These are phyloP conservation scores for Lachnellula cervina DNA, from an alignment of 2,329 filamentous ascomycete genomes.

Conservation along the genomic window DNA sequence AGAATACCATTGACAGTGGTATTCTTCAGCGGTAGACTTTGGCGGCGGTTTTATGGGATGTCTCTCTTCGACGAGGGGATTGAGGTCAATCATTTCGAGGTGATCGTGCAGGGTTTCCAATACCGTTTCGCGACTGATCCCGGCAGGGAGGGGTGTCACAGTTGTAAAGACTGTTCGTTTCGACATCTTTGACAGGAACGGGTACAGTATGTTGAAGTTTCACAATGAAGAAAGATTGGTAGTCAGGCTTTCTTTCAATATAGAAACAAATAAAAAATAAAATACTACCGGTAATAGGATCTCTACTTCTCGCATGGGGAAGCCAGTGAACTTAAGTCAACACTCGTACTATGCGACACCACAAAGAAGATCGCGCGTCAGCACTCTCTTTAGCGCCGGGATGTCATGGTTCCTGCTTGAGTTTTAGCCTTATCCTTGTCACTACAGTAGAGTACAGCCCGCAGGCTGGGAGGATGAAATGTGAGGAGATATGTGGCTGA, in stretches of 20 bases:
- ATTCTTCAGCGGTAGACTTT: conserved; percentile 66
- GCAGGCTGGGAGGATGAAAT: not conserved
- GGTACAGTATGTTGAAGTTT: not conserved
- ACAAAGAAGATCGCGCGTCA: not conserved
- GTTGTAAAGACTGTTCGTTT: conserved; percentile 62
- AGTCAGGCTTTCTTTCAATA: not conserved
- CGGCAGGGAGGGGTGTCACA: conserved; percentile 69
- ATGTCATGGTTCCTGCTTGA: not conserved
- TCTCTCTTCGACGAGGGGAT: conserved; percentile 73
- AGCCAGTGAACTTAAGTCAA: not conserved
- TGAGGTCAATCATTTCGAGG: conserved; percentile 79
- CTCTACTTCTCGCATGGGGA: not conserved
- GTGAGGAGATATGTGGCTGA: not conserved
- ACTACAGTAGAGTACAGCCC: not conserved
- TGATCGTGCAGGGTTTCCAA: conserved; percentile 74
- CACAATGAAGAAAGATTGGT: not conserved
- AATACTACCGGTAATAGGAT: not conserved
- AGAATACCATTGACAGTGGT: conserved; percentile 69
- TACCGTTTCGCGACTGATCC: conserved; percentile 64
- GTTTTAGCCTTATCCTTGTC: not conserved
- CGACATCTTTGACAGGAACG: conserved; percentile 20
- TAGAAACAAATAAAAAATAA: not conserved
- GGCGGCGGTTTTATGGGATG: conserved; percentile 62
- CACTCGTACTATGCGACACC: not conserved
- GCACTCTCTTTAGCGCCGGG: not conserved